Evolutionary conservation across 192 early-diverging fungal genomes (phyloP).

Genomic region (Rhizophagus sp.): DNA sequence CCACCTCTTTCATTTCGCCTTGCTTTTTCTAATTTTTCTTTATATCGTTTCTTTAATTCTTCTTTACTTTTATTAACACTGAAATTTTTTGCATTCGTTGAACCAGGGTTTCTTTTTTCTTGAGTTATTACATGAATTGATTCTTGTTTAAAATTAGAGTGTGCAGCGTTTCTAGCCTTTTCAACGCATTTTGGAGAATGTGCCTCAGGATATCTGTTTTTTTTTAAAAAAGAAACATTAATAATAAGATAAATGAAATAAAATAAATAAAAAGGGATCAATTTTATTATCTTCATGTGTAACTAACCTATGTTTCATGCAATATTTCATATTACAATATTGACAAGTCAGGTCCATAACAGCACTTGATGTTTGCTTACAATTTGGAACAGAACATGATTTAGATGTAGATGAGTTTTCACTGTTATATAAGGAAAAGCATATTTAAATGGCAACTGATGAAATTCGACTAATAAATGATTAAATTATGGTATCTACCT

Average conservation of each 20-base stretch:
- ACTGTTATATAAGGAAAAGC: not conserved
- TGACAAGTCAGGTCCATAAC: constrained; percentile 10
- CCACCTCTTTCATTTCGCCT: constrained; percentile 12
- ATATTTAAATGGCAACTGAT: not conserved
- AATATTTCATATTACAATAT: constrained; percentile 28
- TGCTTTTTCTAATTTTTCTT: constrained; percentile 18
- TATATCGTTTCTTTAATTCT: constrained; percentile 25
- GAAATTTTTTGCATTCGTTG: constrained; percentile 16
- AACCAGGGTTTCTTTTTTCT: constrained; percentile 17
- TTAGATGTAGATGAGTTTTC: not conserved
- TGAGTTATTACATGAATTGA: constrained; percentile 17
- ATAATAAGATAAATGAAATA: not conserved
- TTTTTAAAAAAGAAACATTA: not conserved
- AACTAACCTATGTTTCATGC: constrained; percentile 17
- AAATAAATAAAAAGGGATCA: not conserved
- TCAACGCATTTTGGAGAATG: constrained; percentile 27
- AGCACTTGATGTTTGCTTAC: constrained; percentile 13
- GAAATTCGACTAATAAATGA: not conserved
- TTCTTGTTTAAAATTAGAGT: constrained; percentile 16
- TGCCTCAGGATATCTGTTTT: constrained; percentile 11
- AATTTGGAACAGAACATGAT: constrained; percentile 12
- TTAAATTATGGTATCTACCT: constrained; percentile 9
- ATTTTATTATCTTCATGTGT: too few species aligned
- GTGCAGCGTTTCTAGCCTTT: constrained; percentile 11
- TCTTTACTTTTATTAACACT: constrained; percentile 21